These are phyloP conservation scores for Phytophthora megakarya DNA, from an alignment of 352 stramenopile species.

Conservation along the genomic window DNA sequence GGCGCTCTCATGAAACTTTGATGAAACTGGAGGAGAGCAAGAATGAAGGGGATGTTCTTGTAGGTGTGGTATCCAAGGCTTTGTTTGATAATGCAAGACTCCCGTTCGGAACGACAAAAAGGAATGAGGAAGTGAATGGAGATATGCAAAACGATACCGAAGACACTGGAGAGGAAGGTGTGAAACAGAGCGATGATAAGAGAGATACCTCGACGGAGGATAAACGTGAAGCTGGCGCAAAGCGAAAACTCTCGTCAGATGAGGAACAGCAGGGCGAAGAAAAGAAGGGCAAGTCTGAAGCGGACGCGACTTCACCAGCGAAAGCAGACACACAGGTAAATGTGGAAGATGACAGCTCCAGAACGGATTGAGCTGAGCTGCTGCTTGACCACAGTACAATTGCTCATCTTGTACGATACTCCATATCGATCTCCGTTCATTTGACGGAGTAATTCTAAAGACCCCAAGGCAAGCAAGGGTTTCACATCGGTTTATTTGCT, in stretches of 20 bases:
- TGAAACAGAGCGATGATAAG: conserved; percentile 3
- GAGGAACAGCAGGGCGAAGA: conserved; percentile 31
- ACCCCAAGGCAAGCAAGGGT: conserved; percentile 5
- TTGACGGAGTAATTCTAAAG: background rate
- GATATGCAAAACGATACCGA: background rate
- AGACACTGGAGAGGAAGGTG: background rate
- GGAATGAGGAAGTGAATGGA: background rate
- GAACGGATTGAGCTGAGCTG: conserved; percentile 17
- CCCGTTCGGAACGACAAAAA: conserved; percentile 12
- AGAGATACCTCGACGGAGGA: conserved; percentile 16
- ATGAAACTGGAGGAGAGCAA: conserved; percentile 49
- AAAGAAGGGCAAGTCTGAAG: conserved; percentile 37
- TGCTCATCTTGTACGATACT: conserved; percentile 32
- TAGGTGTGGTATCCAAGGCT: conserved; percentile 54
- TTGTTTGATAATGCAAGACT: conserved; percentile 58
- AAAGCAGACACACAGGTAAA: conserved; percentile 11
- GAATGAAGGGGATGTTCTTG: conserved; percentile 40
- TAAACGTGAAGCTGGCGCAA: conserved; percentile 32
- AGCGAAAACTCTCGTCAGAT: conserved; percentile 33
- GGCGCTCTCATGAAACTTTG: conserved; percentile 52
- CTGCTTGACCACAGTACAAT: background rate
- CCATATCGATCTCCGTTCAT: background rate
- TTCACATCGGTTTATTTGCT: conserved; percentile 35
- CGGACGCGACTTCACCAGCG: conserved; percentile 1
- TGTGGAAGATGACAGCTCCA: conserved; percentile 8